Conservation (phyloP, 495 filamentous ascomycete species). For the Recurvomyces mirabilis region DNA sequence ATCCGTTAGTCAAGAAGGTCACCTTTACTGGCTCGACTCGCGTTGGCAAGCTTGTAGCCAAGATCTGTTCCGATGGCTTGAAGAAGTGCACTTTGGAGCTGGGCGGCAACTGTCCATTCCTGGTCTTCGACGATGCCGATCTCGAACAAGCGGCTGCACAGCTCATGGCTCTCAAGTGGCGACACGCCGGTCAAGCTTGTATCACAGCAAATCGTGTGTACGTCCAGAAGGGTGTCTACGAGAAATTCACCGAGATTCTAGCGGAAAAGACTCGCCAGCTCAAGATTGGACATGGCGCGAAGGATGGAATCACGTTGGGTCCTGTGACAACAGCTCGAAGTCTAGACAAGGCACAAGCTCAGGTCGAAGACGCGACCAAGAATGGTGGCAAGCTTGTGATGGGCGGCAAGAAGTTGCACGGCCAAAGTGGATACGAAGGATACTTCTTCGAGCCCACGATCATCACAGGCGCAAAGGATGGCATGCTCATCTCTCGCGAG, state of each 20-base stretch:
- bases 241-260: conserved; percentile 36
- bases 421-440: conserved; percentile 33
- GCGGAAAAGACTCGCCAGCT: conserved; percentile 44
- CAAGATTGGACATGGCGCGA: conserved; percentile 54
- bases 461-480: conserved; percentile 46
- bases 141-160: conserved; percentile 27
- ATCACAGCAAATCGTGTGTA: conserved; percentile 35
- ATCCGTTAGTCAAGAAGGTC: conserved; percentile 32
- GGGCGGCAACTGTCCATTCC: conserved; percentile 34
- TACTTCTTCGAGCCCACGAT: conserved; percentile 69
- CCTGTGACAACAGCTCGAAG: conserved; percentile 54
- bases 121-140: conserved; percentile 36
- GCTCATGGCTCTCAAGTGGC: conserved; percentile 31
- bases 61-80: conserved; percentile 30
- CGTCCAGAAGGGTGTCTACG: conserved; percentile 33
- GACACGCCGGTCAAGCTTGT: conserved; percentile 35
- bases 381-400: conserved; percentile 48
- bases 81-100: conserved; percentile 36
- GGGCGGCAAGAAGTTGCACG: conserved; percentile 36
- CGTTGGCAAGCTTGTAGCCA: conserved; percentile 33
- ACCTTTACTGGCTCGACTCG: conserved; percentile 33
- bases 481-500: conserved; percentile 56
- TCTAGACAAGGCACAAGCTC: conserved; percentile 49
- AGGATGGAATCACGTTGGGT: conserved; percentile 51
- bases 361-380: conserved; percentile 52